These are phyloP conservation scores for Chlorophyllum brunneum DNA, from an alignment of 768 basidiomycete species.

Conservation along the genomic window DNA sequence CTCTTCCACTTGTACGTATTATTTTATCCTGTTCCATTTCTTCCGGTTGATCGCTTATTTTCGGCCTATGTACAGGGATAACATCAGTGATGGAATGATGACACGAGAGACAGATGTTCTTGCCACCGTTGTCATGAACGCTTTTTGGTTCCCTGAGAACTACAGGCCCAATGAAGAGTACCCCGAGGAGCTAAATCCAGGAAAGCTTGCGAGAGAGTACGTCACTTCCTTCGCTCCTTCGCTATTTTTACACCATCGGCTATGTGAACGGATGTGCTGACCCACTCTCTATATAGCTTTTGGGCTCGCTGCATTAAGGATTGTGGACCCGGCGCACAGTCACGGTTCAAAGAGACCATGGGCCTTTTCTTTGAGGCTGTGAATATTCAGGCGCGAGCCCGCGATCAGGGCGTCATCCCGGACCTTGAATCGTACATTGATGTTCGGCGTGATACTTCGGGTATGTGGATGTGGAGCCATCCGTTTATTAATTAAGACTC, in stretches of 20 bases:
- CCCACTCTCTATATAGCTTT: constrained; percentile 41
- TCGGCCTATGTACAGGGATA: constrained; percentile 39
- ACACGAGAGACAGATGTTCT: constrained; percentile 54
- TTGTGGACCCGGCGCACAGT: constrained; percentile 53
- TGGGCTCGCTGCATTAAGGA: constrained; percentile 61
- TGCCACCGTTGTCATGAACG: constrained; percentile 67
- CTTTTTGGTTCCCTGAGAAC: constrained; percentile 51
- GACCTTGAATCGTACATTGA: constrained; percentile 74
- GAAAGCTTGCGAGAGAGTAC: constrained; percentile 66
- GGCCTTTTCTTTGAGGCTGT: constrained; percentile 68
- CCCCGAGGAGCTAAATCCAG: constrained; percentile 47
- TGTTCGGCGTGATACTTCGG: constrained; percentile 71
- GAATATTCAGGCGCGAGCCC: constrained; percentile 56
- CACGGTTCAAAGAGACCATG: constrained; percentile 69
- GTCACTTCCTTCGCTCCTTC: constrained; percentile 26
- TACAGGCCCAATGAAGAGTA: constrained; percentile 48
- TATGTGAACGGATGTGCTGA: not conserved
- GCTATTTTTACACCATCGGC: constrained; percentile 2
- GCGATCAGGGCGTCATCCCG: constrained; percentile 48
- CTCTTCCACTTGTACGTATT: constrained; percentile 48
- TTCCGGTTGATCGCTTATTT: constrained; percentile 13
- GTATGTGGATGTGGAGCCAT: constrained; percentile 25
- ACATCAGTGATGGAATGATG: constrained; percentile 79
- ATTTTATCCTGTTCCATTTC: constrained; percentile 13
- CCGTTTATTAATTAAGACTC: not conserved